phyloP scores from a whole-genome alignment of 352 stramenopile genomes.

The Globisporangium nagaii region DNA sequence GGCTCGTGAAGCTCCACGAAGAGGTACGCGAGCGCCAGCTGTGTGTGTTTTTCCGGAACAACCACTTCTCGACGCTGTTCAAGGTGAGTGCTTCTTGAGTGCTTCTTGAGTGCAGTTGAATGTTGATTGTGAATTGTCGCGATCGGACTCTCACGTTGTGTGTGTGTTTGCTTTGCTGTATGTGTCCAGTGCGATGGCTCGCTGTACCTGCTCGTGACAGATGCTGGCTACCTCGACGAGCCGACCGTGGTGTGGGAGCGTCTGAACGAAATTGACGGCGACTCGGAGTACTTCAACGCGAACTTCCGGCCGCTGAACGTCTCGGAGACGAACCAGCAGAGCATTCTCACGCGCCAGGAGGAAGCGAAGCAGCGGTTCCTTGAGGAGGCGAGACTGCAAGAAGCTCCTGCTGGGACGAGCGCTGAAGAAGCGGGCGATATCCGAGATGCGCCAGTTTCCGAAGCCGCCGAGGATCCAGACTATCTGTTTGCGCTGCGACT shows the following conservation, averaged over 20 bases:
- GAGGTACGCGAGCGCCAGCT: conserved; percentile 88
- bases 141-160: not conserved
- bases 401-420: too few relatives aligned
- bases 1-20: conserved; percentile 90
- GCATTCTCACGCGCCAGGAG: conserved; percentile 55
- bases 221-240: conserved; percentile 94
- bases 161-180: not conserved
- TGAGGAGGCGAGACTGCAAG: conserved; percentile 3
- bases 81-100: conserved; percentile 57
- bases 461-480: conserved; percentile 42
- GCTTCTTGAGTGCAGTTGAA: too few relatives aligned
- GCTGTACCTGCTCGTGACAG: conserved; percentile 96
- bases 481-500: conserved; percentile 67
- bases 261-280: conserved; percentile 88
- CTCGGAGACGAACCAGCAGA: conserved; percentile 62
- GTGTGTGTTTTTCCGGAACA: conserved; percentile 98
- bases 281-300: conserved; percentile 71
- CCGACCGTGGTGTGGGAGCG: conserved; percentile 93
- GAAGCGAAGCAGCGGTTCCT: conserved; percentile 24
- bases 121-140: not conserved
- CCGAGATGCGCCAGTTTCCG: not conserved
- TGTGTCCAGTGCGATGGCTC: conserved; percentile 73
- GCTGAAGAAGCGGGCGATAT: not conserved
- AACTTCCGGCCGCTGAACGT: conserved; percentile 63
- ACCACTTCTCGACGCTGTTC: conserved; percentile 97